Conservation (phyloP, 176 grass and related monocot genomes). For the Chloris gayana region DNA sequence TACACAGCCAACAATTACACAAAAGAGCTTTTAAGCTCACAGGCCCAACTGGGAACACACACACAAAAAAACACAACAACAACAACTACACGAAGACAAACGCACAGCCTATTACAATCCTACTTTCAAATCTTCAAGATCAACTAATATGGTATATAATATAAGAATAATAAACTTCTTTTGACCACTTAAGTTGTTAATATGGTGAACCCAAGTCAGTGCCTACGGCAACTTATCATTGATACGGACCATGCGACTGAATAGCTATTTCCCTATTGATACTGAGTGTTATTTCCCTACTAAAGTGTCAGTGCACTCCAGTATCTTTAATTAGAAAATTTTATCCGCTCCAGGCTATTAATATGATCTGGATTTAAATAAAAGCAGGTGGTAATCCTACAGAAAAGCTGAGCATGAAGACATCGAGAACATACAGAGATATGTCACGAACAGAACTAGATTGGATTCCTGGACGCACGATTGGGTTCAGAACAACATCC, state of each 20-base stretch:
- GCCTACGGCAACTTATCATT: too few relatives aligned
- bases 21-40: too few relatives aligned
- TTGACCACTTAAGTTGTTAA: too few relatives aligned
- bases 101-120: too few relatives aligned
- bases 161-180: background rate
- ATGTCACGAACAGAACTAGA: background rate
- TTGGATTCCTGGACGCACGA: background rate
- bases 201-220: too few relatives aligned
- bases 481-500: background rate
- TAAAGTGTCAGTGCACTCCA: background rate
- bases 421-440: background rate
- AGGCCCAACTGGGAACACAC: too few relatives aligned
- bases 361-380: background rate
- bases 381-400: background rate
- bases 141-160: too few relatives aligned
- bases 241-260: background rate
- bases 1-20: too few relatives aligned
- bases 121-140: too few relatives aligned
- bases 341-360: background rate
- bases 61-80: too few relatives aligned
- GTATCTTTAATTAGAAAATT: background rate
- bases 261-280: background rate
- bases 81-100: too few relatives aligned
- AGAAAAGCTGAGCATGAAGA: background rate
- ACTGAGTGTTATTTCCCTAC: background rate